Evolutionary conservation across 164 flowering plant genomes (phyloP).

Genomic region (Amborella trichopoda): DNA sequence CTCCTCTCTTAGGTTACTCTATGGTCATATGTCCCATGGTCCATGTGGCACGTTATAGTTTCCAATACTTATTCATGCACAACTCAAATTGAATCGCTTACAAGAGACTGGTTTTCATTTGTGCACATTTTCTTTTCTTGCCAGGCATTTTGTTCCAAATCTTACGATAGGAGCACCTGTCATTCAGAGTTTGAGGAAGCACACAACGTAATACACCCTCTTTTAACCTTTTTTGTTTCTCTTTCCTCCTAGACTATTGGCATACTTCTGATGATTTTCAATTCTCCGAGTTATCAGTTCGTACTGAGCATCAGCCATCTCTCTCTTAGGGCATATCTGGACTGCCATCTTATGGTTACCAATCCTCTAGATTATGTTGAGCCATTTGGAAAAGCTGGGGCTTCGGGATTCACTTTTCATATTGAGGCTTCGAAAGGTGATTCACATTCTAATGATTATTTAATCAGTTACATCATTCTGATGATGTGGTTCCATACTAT

Average conservation of each 20-base stretch:
- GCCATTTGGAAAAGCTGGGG: constrained; percentile 88
- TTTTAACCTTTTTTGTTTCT: constrained; percentile 1
- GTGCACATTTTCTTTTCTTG: constrained; percentile 10
- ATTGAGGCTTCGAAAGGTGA: constrained; percentile 84
- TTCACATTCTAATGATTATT: too few relatives aligned
- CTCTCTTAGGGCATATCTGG: constrained; percentile 67
- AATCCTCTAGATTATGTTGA: constrained; percentile 97
- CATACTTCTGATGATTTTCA: too few relatives aligned
- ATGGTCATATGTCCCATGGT: too few relatives aligned
- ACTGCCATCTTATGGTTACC: constrained; percentile 98
- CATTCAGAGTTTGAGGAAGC: constrained; percentile 87
- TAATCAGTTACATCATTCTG: too few relatives aligned
- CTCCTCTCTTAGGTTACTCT: too few relatives aligned
- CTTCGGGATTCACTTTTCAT: constrained; percentile 97
- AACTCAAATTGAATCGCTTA: too few relatives aligned
- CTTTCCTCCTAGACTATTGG: too few relatives aligned
- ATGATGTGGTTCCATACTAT: too few relatives aligned
- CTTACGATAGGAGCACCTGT: constrained; percentile 96
- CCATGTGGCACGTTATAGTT: too few relatives aligned
- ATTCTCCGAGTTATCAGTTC: not conserved
- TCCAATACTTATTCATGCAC: too few relatives aligned
- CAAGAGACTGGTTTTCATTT: too few relatives aligned
- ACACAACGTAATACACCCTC: constrained; percentile 49
- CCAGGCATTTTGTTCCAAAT: constrained; percentile 95
- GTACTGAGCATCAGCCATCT: not conserved